Evolutionary conservation across 1,284 basidiomycete species (phyloP).

Genomic region (Naganishia sp.): DNA sequence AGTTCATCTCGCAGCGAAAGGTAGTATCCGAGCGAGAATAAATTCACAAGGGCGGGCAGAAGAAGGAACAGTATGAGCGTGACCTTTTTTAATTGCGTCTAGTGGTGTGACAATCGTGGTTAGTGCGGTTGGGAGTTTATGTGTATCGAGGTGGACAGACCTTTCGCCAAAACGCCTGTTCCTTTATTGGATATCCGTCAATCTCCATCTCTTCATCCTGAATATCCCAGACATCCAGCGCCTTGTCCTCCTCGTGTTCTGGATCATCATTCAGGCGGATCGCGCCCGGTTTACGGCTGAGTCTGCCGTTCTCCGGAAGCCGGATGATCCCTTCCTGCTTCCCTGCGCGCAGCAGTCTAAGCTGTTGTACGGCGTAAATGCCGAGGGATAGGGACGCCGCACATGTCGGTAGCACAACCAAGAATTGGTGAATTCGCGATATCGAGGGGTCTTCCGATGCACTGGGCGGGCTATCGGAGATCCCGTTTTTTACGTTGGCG

Average conservation of each 20-base stretch:
- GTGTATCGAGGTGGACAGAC: conserved; percentile 61
- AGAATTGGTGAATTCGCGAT: conserved; percentile 15
- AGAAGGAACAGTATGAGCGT: conserved; percentile 60
- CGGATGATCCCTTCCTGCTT: background rate
- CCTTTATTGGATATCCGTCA: conserved; percentile 74
- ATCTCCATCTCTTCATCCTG: conserved; percentile 67
- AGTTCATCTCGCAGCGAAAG: conserved; percentile 38
- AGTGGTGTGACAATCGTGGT: conserved; percentile 27
- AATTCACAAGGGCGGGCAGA: conserved; percentile 42
- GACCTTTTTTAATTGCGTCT: conserved; percentile 60
- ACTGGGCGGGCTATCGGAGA: background rate
- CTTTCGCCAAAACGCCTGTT: conserved; percentile 68
- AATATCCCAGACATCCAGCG: conserved; percentile 73
- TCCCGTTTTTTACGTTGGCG: background rate
- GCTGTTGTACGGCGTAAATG: conserved; percentile 12
- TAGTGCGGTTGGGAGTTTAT: no score
- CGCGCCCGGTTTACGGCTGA: background rate
- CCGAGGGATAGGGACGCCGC: background rate
- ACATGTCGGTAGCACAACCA: conserved; percentile 22
- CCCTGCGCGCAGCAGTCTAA: background rate
- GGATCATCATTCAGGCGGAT: background rate
- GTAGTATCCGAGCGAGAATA: conserved; percentile 36
- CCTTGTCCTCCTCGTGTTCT: conserved; percentile 33
- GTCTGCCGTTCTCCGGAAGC: background rate
- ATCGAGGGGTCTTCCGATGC: conserved; percentile 6